Base-by-base conservation (phyloP, 1,284 basidiomycete species). In the Ustilago nuda region DNA sequence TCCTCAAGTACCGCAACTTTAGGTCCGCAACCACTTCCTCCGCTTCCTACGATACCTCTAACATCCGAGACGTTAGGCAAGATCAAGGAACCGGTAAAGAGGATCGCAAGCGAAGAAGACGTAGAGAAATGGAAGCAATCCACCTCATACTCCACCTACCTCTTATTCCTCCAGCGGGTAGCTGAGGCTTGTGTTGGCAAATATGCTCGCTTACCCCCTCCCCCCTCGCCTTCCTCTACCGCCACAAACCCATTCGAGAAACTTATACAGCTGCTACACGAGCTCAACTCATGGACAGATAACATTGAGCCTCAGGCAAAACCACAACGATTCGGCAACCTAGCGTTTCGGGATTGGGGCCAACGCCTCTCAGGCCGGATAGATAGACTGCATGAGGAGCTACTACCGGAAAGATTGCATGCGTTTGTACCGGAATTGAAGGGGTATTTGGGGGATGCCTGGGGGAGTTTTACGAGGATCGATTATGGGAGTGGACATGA, bases 401-500 rank as follows among this genome's bases (percentile, higher is more conserved):
- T 11, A 87, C 87, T 92, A 0, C 89, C 89, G 4, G 62, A 86
- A 2, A 83, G 88, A 8, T 88, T 89, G 7, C 85, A 86, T 11
- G 60, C 85, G 3, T 88, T 90, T 1, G 87, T 91, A 30, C 90
- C 90, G 3, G 90, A 90, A 67, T 84, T 95, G 33, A 89, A 89
- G 48, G 91, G 93, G 3, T 94, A 97, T 82, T 87, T 99, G 53
- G 82, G 93, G 36, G 90, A 91, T 17, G 91, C 94, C 0, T 98
- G 98, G 84, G 96, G 96, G 8, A 95, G 94, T 12, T 93, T 94
- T 77, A 89, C 90, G 4, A 91, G 96, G 51, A 91, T 99, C 87
- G 96, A 99, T 87, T 99, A 98, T 83, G 97, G 96, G 1, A 95
- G 94, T 1, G 96, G 96, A 0, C 96, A 99, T 84, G 96, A 99